Evolutionary conservation across 306 rosid species (phyloP).

Genomic region (Quercus alba): DNA sequence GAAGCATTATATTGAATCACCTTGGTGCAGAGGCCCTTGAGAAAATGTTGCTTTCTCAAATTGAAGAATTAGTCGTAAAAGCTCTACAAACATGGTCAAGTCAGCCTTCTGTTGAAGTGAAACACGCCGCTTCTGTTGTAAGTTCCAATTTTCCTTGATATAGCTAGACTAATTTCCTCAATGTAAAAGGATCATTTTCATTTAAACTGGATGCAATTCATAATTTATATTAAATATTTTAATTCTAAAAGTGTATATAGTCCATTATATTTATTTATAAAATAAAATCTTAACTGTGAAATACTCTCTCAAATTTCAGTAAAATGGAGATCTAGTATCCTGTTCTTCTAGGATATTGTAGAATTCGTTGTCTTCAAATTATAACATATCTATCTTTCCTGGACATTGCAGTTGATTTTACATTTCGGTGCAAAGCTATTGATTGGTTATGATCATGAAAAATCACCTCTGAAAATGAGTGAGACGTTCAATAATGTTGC

Average conservation of each 20-base stretch:
- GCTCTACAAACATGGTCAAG: constrained; percentile 25
- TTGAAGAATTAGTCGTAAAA: constrained; percentile 20
- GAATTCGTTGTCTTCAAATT: no score
- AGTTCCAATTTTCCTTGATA: background rate
- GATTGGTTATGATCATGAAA: constrained; percentile 31
- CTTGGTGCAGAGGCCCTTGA: constrained; percentile 31
- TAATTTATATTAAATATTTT: no score
- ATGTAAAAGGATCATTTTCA: no score
- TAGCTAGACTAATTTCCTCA: background rate
- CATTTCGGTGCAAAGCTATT: constrained; percentile 26
- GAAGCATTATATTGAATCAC: constrained; percentile 29
- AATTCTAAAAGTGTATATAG: no score
- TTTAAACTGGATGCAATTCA: no score
- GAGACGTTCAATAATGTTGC: no score
- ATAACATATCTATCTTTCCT: background rate
- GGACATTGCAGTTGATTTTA: constrained; percentile 22
- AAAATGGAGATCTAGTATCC: no score
- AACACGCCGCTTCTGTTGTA: constrained; percentile 30
- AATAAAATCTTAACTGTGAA: no score
- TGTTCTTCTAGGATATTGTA: background rate
- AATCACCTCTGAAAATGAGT: background rate
- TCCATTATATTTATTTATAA: no score
- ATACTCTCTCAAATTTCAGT: no score
- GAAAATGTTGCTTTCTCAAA: constrained; percentile 24
- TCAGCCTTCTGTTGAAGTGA: constrained; percentile 33